These are phyloP conservation scores for Candida dendrica DNA, from an alignment of 805 yeast genomes.

Conservation along the genomic window DNA sequence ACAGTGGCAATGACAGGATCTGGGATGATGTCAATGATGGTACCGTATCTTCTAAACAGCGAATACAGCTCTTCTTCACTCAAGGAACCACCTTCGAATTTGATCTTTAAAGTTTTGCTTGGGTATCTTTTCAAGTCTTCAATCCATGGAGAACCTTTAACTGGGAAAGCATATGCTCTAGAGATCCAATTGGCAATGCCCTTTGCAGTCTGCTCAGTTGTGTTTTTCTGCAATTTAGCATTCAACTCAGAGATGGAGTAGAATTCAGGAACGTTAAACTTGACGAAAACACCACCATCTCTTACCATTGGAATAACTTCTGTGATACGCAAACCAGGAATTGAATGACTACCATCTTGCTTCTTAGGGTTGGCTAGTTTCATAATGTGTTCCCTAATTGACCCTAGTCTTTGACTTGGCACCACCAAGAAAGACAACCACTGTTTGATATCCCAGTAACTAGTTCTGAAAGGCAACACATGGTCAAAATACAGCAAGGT, in stretches of 20 bases:
- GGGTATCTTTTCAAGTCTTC: constrained; percentile 85
- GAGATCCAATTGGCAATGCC: constrained; percentile 35
- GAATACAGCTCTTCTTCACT: constrained; percentile 78
- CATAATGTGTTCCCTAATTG: constrained; percentile 31
- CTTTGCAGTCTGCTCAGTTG: constrained; percentile 29
- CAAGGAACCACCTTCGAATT: constrained; percentile 69
- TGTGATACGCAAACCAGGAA: constrained; percentile 39
- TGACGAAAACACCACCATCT: constrained; percentile 94
- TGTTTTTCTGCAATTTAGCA: constrained; percentile 40
- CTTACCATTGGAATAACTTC: constrained; percentile 64
- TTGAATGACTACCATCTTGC: constrained; percentile 20
- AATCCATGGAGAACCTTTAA: constrained; percentile 92
- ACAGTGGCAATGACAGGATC: constrained; percentile 42
- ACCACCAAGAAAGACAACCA: constrained; percentile 33
- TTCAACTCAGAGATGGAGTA: constrained; percentile 46
- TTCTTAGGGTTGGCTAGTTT: constrained; percentile 30
- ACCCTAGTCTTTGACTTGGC: constrained; percentile 28
- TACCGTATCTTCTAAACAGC: constrained; percentile 81
- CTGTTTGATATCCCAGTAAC: constrained; percentile 39
- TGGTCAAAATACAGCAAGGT: constrained; percentile 52
- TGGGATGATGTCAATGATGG: constrained; percentile 66
- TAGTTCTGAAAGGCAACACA: constrained; percentile 38
- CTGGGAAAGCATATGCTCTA: constrained; percentile 56
- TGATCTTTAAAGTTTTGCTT: constrained; percentile 51
- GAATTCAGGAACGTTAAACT: constrained; percentile 53